Percentiles rank a stretch among this genome's conserved stretches.
phyloP scores from a whole-genome alignment of 495 filamentous ascomycete genomes.

The Penicillium lividum region DNA sequence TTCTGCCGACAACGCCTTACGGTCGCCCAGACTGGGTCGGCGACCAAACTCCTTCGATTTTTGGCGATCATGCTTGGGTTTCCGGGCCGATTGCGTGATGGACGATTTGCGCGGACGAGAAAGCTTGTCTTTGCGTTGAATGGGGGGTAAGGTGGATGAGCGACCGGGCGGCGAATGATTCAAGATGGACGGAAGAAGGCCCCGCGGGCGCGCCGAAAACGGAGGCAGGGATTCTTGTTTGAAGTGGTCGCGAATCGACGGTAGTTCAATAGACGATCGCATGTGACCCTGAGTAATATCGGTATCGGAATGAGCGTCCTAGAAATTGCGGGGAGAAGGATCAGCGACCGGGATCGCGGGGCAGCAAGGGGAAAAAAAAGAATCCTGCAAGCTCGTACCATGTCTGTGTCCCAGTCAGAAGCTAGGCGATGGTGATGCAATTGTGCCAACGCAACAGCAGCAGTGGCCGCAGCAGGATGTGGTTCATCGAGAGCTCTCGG shows the following conservation, averaged over 20 bases:
- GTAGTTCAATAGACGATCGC: constrained; percentile 69
- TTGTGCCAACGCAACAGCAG: constrained; percentile 84
- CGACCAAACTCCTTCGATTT: constrained; percentile 69
- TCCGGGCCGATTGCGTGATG: constrained; percentile 70
- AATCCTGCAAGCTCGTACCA: constrained; percentile 52
- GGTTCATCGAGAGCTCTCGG: constrained; percentile 73
- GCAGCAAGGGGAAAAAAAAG: background rate
- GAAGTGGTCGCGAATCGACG: constrained; percentile 69
- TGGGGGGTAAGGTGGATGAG: constrained; percentile 80
- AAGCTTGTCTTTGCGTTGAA: constrained; percentile 65
- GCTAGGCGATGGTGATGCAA: constrained; percentile 81
- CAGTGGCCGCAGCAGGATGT: constrained; percentile 69
- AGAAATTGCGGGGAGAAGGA: constrained; percentile 10
- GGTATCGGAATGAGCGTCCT: constrained; percentile 75
- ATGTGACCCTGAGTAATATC: constrained; percentile 60
- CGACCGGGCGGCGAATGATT: constrained; percentile 80
- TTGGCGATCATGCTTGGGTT: constrained; percentile 73
- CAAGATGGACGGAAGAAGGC: constrained; percentile 79
- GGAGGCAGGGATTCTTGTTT: constrained; percentile 69
- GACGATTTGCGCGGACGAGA: constrained; percentile 80
- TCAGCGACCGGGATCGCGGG: constrained; percentile 7
- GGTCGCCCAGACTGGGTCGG: constrained; percentile 69
- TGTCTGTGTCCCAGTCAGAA: constrained; percentile 81
- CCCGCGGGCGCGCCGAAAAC: constrained; percentile 63
- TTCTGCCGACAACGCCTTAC: constrained; percentile 84